These are phyloP conservation scores for Ambrosia hybrid DNA, from an alignment of 140 eudicot species.

Conservation along the genomic window DNA sequence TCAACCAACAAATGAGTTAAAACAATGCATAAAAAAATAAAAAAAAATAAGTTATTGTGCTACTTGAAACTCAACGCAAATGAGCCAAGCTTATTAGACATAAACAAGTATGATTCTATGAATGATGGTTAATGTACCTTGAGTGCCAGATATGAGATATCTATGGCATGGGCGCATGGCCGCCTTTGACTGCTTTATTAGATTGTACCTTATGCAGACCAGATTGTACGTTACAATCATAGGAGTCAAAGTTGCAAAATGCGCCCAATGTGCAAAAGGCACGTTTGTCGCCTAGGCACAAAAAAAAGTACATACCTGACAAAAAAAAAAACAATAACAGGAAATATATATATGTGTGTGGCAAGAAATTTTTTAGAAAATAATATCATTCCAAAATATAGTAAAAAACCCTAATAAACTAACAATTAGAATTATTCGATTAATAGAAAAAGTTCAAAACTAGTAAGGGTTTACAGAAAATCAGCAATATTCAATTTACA, in stretches of 20 bases:
- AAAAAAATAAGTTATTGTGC: not conserved
- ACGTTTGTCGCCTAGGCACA: not conserved
- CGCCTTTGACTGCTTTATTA: not conserved
- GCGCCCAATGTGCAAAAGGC: not conserved
- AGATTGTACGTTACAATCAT: not conserved
- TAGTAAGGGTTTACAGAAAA: not conserved
- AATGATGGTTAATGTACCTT: not conserved
- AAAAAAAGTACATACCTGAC: not conserved
- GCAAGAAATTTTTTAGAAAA: not conserved
- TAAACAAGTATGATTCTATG: not conserved
- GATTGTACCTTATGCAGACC: not conserved
- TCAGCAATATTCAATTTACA: not conserved
- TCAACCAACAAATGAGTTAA: constrained; percentile 16
- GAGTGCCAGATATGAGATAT: not conserved
- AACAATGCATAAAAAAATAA: constrained; percentile 5
- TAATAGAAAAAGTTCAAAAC: not conserved
- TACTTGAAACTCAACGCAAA: constrained; percentile 1
- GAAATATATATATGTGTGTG: no score
- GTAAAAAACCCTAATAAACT: not conserved
- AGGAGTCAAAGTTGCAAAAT: no score
- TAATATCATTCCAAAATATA: not conserved
- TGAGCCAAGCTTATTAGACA: not conserved
- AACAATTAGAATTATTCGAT: not conserved
- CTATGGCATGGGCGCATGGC: not conserved
- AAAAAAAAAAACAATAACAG: not conserved